Evolutionary conservation across 225 moss, liverwort and hornwort genomes (phyloP).

Genomic region (Pleurozium schreberi): DNA sequence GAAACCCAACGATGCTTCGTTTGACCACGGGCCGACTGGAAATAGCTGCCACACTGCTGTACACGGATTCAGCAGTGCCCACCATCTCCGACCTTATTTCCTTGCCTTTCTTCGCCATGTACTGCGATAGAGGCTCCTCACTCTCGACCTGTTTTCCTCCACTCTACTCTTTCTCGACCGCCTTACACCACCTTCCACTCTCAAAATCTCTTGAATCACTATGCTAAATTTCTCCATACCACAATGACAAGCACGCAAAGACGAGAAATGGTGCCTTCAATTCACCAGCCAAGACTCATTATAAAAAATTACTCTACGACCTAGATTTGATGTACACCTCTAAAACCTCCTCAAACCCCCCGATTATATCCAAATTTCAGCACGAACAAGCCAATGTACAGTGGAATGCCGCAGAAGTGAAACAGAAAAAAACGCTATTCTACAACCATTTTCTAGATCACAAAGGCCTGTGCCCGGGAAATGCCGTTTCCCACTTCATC

Average conservation of each 20-base stretch:
- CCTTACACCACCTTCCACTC: background rate
- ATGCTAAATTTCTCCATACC: background rate
- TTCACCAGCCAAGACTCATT: background rate
- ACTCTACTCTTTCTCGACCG: background rate
- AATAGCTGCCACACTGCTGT: conserved; percentile 8
- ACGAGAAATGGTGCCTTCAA: background rate
- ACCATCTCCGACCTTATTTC: conserved; percentile 25
- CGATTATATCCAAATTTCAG: background rate
- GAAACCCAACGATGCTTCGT: conserved; percentile 29
- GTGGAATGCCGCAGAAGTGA: background rate
- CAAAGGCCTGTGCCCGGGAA: background rate
- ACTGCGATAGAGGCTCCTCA: conserved; percentile 16
- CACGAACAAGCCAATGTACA: background rate
- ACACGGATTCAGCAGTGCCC: conserved; percentile 21
- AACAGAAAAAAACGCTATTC: background rate
- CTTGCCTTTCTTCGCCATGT: conserved; percentile 12
- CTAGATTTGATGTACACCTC: background rate
- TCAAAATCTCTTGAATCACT: background rate
- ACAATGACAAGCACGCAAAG: background rate
- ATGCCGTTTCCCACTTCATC: background rate
- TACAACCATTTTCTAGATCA: background rate
- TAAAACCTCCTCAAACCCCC: background rate
- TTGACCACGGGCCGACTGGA: conserved; percentile 30
- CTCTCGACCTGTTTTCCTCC: background rate
- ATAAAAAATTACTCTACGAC: background rate